A percentile compares a stretch with the other conserved stretches of the same genome.
Evolutionary conservation across 257 asterid species (phyloP).

Genomic region (Buddleja alternifolia): DNA sequence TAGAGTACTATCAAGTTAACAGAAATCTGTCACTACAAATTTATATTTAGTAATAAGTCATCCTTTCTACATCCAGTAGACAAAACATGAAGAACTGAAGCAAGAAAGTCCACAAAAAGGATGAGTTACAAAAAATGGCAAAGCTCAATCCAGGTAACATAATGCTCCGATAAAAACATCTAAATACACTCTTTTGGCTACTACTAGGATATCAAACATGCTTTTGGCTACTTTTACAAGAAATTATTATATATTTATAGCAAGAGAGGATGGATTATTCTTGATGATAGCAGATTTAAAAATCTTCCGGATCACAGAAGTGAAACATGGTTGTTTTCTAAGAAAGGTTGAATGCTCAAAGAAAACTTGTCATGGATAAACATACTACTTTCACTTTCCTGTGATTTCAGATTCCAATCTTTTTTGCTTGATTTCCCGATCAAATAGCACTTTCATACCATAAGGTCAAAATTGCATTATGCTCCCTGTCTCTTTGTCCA

Average conservation of each 20-base stretch:
- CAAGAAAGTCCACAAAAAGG: background rate
- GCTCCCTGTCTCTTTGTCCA: background rate
- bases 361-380: background rate
- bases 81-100: background rate
- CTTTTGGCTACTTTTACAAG: too few species aligned
- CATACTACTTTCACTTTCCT: background rate
- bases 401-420: background rate
- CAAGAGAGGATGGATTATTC: too few species aligned
- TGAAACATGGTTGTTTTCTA: too few species aligned
- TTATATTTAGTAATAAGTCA: slow-evolving; percentile 1
- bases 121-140: background rate
- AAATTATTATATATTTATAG: too few species aligned
- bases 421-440: background rate
- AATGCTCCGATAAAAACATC: too few species aligned
- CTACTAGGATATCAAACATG: too few species aligned
- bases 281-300: too few species aligned
- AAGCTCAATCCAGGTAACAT: too few species aligned
- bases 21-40: background rate
- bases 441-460: slow-evolving; percentile 9
- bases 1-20: background rate
- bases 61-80: background rate
- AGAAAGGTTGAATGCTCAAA: too few species aligned
- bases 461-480: background rate
- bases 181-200: too few species aligned
- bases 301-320: too few species aligned